Percentiles rank a stretch among this genome's conserved stretches.
These are phyloP conservation scores for Didymella glomerata DNA, from an alignment of 2,329 filamentous ascomycete species.

Conservation along the genomic window DNA sequence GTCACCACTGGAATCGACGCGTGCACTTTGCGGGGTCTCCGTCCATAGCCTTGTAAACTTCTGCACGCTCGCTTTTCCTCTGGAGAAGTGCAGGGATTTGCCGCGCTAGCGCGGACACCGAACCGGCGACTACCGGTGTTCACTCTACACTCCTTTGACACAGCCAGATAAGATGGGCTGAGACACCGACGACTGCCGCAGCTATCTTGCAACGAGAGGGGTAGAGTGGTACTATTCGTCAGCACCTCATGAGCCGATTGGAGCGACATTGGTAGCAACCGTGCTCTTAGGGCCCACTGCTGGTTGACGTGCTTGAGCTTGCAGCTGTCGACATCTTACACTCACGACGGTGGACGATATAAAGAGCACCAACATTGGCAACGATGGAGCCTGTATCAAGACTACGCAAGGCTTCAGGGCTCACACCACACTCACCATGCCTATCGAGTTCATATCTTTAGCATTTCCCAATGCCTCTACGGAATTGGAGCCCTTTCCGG, in stretches of 20 bases:
- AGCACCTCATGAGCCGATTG: conserved; percentile 16
- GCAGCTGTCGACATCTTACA: conserved; percentile 20
- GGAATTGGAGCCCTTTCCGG: conserved; percentile 63
- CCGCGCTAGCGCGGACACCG: conserved; percentile 13
- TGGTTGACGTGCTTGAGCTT: conserved; percentile 20
- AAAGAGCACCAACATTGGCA: conserved; percentile 11
- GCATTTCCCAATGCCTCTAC: conserved; percentile 66
- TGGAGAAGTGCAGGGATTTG: conserved; percentile 14
- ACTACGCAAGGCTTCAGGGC: neutral
- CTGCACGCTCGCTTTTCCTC: neutral
- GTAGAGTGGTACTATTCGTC: conserved; percentile 7
- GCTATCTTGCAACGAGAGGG: conserved; percentile 7
- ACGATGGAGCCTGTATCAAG: neutral
- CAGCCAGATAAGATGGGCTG: conserved; percentile 7
- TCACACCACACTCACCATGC: conserved; percentile 12
- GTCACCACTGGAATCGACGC: neutral
- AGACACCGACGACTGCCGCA: conserved; percentile 12
- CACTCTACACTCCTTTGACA: neutral
- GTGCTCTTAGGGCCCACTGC: conserved; percentile 17
- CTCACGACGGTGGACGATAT: conserved; percentile 5
- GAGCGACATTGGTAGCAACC: conserved; percentile 15
- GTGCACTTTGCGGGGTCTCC: neutral
- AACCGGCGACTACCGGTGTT: conserved; percentile 12
- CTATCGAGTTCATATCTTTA: conserved; percentile 65
- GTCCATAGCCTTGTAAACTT: neutral